A percentile compares a stretch with the other conserved stretches of the same genome.
Evolutionary conservation across 192 early-diverging fungal genomes (phyloP).

Genomic region (Backusella mclennaniae): DNA sequence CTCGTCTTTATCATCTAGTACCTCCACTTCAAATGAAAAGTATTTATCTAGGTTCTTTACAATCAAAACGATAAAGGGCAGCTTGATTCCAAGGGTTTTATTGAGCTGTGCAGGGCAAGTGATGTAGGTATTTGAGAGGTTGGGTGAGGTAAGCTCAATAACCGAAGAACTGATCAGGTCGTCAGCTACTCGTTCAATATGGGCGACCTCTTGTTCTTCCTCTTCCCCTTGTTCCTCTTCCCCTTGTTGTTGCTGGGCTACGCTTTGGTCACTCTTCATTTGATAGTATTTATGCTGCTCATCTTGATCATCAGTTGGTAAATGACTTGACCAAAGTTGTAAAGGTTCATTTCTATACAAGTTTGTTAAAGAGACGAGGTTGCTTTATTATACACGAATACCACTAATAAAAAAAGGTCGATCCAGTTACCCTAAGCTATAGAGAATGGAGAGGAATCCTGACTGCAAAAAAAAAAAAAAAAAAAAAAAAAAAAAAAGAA

Average conservation of each 20-base stretch:
- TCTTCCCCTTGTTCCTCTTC: neutral
- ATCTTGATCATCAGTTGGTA: conserved; percentile 30
- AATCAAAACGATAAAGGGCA: conserved; percentile 85
- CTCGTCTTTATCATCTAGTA: conserved; percentile 80
- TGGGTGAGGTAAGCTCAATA: conserved; percentile 75
- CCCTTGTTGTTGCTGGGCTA: neutral
- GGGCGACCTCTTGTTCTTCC: conserved; percentile 45
- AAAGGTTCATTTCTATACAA: conserved; percentile 57
- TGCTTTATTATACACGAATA: conserved; percentile 14
- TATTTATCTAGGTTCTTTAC: conserved; percentile 89
- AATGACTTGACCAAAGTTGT: conserved; percentile 72
- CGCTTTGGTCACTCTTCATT: neutral
- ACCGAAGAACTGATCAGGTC: conserved; percentile 81
- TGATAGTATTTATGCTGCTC: neutral
- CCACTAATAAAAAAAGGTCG: neutral
- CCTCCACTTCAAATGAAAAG: conserved; percentile 91
- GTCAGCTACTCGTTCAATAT: conserved; percentile 78
- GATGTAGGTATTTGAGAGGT: conserved; percentile 86
- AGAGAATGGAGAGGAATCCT: conserved; percentile 87
- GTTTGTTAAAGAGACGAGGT: neutral
- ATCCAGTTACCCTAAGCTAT: conserved; percentile 74
- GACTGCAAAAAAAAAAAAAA: conserved; percentile 60
- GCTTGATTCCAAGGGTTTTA: conserved; percentile 85
- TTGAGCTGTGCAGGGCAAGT: conserved; percentile 75
- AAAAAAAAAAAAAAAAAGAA: too few relatives aligned